Evolutionary conservation across 2,329 filamentous ascomycete genomes (phyloP).

Genomic region (Magnaporthiopsis incrustans): DNA sequence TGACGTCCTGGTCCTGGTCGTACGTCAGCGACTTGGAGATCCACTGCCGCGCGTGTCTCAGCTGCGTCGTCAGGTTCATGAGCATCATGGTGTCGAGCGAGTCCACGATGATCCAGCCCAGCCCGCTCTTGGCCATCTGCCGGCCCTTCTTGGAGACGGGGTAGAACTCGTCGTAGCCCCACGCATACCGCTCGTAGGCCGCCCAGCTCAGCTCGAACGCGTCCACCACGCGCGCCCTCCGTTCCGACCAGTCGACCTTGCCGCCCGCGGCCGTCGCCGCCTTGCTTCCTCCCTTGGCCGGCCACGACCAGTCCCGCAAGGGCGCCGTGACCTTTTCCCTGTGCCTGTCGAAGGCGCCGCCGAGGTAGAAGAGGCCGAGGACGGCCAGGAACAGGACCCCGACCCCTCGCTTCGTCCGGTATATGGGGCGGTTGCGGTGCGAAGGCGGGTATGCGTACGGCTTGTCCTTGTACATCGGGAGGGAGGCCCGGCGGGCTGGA

Average conservation of each 20-base stretch:
- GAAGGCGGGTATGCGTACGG: constrained; percentile 66
- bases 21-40: constrained; percentile 73
- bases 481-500: constrained; percentile 36
- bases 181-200: constrained; percentile 84
- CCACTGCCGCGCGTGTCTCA: constrained; percentile 84
- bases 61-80: constrained; percentile 88
- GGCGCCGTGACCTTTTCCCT: constrained; percentile 27
- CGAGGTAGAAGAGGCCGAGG: constrained; percentile 59
- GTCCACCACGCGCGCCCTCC: constrained; percentile 76
- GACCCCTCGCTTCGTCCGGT: constrained; percentile 56
- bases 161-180: constrained; percentile 87
- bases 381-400: constrained; percentile 43
- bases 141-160: constrained; percentile 70
- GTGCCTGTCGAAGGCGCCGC: constrained; percentile 47
- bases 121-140: constrained; percentile 79
- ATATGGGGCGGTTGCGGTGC: constrained; percentile 49
- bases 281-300: constrained; percentile 40
- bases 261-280: constrained; percentile 23
- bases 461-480: constrained; percentile 99
- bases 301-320: constrained; percentile 46
- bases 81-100: constrained; percentile 93
- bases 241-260: constrained; percentile 63
- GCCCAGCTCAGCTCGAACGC: constrained; percentile 90
- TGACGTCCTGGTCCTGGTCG: constrained; percentile 90
- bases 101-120: constrained; percentile 98